These are phyloP conservation scores for Cryptococcus deneoformans DNA, from an alignment of 1,284 basidiomycete genomes.

Conservation along the genomic window DNA sequence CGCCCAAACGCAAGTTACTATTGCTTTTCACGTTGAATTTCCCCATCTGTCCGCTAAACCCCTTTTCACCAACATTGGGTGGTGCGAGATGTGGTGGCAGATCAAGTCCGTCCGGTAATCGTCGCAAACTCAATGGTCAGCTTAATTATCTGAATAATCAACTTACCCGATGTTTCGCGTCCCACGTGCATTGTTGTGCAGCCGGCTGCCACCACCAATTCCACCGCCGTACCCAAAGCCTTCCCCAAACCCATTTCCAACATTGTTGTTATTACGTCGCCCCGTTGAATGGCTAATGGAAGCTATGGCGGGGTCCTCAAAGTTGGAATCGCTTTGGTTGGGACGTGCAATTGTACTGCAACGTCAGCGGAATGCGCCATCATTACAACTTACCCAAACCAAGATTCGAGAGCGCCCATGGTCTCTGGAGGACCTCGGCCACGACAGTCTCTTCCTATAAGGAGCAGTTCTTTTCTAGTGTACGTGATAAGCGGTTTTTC, in stretches of 20 bases:
- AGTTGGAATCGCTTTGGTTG: conserved; percentile 1
- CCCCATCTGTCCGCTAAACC: conserved; percentile 32
- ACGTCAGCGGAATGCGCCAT: not conserved
- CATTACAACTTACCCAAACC: conserved; percentile 32
- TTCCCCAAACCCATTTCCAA: conserved; percentile 36
- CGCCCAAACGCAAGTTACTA: conserved; percentile 27
- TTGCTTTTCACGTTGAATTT: conserved; percentile 26
- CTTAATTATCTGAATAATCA: not conserved
- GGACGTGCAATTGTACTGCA: conserved; percentile 3
- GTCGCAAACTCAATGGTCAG: conserved; percentile 14
- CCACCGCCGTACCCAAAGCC: conserved; percentile 47
- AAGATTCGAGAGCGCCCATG: conserved; percentile 22
- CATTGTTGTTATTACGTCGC: conserved; percentile 11
- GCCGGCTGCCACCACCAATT: conserved; percentile 35
- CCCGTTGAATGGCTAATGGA: conserved; percentile 26
- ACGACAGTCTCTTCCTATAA: conserved; percentile 17
- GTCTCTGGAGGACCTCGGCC: conserved; percentile 12
- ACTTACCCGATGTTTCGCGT: conserved; percentile 38
- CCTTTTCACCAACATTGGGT: conserved; percentile 4
- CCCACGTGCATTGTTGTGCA: conserved; percentile 12
- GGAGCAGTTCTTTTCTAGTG: conserved; percentile 18
- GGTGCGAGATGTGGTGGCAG: conserved; percentile 9
- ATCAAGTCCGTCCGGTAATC: conserved; percentile 17
- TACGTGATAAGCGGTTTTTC: conserved; percentile 18
- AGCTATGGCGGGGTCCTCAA: conserved; percentile 44